Evolutionary conservation across 2,329 filamentous ascomycete genomes (phyloP), one percentile per base, ranked within the genome.

Genomic region (Dothistroma pini): DNA sequence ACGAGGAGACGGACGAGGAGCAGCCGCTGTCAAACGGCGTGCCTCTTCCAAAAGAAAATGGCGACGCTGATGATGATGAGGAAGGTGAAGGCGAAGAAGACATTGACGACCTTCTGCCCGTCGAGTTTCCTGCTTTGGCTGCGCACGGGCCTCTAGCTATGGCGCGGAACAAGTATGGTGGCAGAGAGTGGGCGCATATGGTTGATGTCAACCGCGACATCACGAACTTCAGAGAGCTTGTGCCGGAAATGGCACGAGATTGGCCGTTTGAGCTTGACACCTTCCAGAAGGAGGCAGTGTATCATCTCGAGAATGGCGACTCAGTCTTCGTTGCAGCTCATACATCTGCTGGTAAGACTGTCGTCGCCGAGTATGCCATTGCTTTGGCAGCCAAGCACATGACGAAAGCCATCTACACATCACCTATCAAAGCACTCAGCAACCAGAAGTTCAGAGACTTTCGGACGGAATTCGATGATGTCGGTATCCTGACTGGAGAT

Each of bases 381-480:
- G 92, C 95, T 7, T 81, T 99, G 61, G 95, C 95, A 32, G 89
- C 91, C n/a, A 96, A 93, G 73, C 95, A 99, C 74, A 97, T 97
- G 93, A 99, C 95, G 9, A 99, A 99, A 75, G 93, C 95, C 22
- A 99, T 99, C 66, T 99, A 99, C 75, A 99, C 95, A 0, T 97
- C 95, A 0, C 95, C 95, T 0, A 99, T 99, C 80, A 99, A 99
- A 75, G 95, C 95, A 2, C 80, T 99, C 60, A 97, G 95, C 77
- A 99, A 99, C 73, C 95, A 99, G 73, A 99, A 99, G 75, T 99
- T 97, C 76, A 86, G 95, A 65, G 95, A 99, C 74, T 99, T 99
- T 74, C 86, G 92, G 60, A 84, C 87, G 59, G 87, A 86, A 0
- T 99, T 99, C 70, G 92, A 96, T 62, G 95, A 99, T 75, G 95